These are phyloP conservation scores for Pyrus pyrifolia DNA, from an alignment of 306 rosid genomes.

Conservation along the genomic window DNA sequence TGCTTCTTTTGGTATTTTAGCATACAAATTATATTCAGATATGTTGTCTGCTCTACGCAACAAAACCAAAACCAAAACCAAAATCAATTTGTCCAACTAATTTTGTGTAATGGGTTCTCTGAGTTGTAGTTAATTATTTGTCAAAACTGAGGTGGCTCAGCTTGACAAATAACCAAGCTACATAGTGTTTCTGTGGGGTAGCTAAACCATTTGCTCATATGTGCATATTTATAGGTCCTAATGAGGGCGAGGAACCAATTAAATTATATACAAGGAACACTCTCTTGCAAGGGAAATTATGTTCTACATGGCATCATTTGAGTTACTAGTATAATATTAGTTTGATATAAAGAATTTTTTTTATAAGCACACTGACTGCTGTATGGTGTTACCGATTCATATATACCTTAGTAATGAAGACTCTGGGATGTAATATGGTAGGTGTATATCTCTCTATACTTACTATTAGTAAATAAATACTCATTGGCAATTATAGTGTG, in stretches of 20 bases:
- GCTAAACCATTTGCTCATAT: background rate
- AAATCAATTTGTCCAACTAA: background rate
- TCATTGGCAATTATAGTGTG: background rate
- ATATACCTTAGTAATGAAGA: background rate
- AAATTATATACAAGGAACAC: background rate
- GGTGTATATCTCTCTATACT: background rate
- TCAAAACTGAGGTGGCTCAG: background rate
- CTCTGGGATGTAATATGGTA: background rate
- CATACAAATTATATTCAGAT: background rate
- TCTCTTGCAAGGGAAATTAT: background rate
- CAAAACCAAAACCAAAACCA: background rate
- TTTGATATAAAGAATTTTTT: background rate
- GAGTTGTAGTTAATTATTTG: background rate
- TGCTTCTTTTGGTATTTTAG: background rate
- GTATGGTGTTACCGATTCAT: background rate
- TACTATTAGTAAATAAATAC: too few relatives aligned
- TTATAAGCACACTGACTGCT: background rate
- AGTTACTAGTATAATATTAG: background rate
- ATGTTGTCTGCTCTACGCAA: background rate
- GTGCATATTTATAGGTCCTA: background rate
- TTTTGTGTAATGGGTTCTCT: background rate
- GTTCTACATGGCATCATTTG: background rate
- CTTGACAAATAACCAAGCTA: background rate
- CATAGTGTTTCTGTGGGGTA: background rate
- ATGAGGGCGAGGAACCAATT: background rate